Evolutionary conservation across 805 yeast genomes (phyloP), one percentile per base, ranked within the genome.

Genomic region (Wickerhamomyces alni): DNA sequence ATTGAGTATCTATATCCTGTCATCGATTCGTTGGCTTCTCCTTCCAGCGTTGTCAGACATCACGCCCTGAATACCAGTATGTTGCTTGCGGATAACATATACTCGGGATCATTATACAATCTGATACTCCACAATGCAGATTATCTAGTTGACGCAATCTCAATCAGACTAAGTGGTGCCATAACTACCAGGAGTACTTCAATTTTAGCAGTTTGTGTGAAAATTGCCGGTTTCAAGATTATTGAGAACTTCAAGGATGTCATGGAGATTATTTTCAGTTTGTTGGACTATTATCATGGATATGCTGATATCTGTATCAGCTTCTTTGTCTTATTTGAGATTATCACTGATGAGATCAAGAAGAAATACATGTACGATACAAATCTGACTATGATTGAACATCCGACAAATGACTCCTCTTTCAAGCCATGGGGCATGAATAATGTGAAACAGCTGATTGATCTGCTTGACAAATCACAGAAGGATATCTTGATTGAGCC

Each of bases 251-350:
- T 91, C 38, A 75, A 69, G 37, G 98, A 91, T 57, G 69, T 91
- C 1, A 65, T 91, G 16, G 74, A 78, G 35, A 77, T 88, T 3
- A 71, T 87, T 45, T 87, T 91, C 57, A 75, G 80, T 16, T 63
- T 89, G 27, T 67, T 91, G 36, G 98, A 91, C 61, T 68, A 79
- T 38, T 91, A 82, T 53, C 96, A 89, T 61, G 94, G 91, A 0
- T 91, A 91, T 57, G 65, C 79, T 2, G 66, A 69, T 13, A 63
- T 93, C 15, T 80, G 86, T 39, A 80, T 80, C 42, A 86, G 87
- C 2, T 80, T 87, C 43, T 84, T 88, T 45, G 61, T 70, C 3
- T 82, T 87, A 0, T 87, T 89, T 51, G 74, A 74, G 38, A 80
- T 77, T 19, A 58, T 86, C 5, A 64, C 79, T 7, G 60, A 62